Conservation (phyloP, 2,329 filamentous ascomycete species). For the Calonectria henricotiae region DNA sequence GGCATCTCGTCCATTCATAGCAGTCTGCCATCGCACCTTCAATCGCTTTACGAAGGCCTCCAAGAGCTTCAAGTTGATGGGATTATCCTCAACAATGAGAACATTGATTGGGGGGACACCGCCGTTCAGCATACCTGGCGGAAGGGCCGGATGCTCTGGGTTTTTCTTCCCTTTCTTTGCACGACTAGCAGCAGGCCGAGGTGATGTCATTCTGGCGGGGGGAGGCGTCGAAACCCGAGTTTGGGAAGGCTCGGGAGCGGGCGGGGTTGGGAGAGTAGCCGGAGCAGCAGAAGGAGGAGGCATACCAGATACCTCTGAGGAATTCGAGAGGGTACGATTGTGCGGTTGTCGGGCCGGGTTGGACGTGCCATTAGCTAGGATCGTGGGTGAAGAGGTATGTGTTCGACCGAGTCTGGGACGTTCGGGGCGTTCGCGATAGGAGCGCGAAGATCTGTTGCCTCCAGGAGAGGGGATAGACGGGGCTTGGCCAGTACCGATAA, state of each 20-base stretch:
- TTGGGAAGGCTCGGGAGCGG: constrained; percentile 65
- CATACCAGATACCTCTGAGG: constrained; percentile 68
- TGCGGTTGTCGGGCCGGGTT: constrained; percentile 63
- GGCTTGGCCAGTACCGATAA: constrained; percentile 85
- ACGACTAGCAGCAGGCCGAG: constrained; percentile 63
- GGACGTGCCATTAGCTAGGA: constrained; percentile 67
- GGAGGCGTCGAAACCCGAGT: constrained; percentile 71
- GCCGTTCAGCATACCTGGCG: constrained; percentile 81
- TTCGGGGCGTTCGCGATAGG: constrained; percentile 71
- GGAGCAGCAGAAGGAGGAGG: constrained; percentile 66
- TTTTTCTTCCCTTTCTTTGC: constrained; percentile 72
- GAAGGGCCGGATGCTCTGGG: constrained; percentile 64
- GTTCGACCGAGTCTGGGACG: constrained; percentile 78
- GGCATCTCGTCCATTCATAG: constrained; percentile 94
- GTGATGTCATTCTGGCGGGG: constrained; percentile 66
- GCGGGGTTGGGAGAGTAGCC: constrained; percentile 68
- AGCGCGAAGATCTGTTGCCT: constrained; percentile 69
- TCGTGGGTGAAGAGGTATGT: constrained; percentile 87
- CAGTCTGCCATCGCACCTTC: constrained; percentile 97
- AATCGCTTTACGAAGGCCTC: constrained; percentile 97
- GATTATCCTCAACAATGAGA: constrained; percentile 98
- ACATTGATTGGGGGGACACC: constrained; percentile 97
- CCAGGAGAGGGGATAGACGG: constrained; percentile 89
- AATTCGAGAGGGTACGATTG: constrained; percentile 73
- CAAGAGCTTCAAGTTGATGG: constrained; percentile 94